phyloP scores from a whole-genome alignment of 805 yeast species.

The Cyberlindnera mississippiensis region DNA sequence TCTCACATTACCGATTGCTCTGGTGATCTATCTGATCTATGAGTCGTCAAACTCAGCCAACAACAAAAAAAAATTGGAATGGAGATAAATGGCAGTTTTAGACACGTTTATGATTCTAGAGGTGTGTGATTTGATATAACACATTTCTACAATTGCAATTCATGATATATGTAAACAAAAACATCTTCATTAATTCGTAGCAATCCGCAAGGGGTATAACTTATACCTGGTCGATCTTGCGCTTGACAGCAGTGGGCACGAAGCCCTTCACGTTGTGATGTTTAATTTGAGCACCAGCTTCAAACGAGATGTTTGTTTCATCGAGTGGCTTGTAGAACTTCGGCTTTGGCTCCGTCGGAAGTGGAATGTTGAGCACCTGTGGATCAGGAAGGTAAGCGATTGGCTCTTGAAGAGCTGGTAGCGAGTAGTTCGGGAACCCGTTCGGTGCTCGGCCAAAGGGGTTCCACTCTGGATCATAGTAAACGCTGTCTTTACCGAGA shows the following conservation, averaged over 20 bases:
- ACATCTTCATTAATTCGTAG: too few relatives aligned
- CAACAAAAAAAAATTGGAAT: too few relatives aligned
- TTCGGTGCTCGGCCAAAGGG: slow-evolving; percentile 53
- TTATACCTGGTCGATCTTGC: slow-evolving; percentile 6
- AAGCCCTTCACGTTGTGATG: background rate
- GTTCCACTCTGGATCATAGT: slow-evolving; percentile 64
- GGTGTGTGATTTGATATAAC: slow-evolving; percentile 9
- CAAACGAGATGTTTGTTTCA: slow-evolving; percentile 5
- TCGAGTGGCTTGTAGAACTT: slow-evolving; percentile 19
- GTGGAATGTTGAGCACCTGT: slow-evolving; percentile 26
- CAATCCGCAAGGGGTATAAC: too few relatives aligned
- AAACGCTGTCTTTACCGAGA: slow-evolving; percentile 49
- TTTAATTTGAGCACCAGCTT: slow-evolving; percentile 2
- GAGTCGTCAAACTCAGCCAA: background rate
- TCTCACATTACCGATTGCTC: too few relatives aligned
- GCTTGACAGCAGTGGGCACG: slow-evolving; percentile 13
- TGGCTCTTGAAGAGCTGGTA: background rate
- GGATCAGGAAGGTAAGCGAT: slow-evolving; percentile 15
- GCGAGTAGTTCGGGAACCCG: slow-evolving; percentile 12
- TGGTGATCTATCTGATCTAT: too few relatives aligned
- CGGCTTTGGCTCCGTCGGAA: slow-evolving; percentile 27
- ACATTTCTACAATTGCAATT: slow-evolving; percentile 6
- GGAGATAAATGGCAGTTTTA: too few relatives aligned
- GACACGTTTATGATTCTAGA: slow-evolving; percentile 12
- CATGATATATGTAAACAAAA: slow-evolving; percentile 7